Conservation (phyloP, 2,329 filamentous ascomycete species). For the Fusarium floridanum region DNA sequence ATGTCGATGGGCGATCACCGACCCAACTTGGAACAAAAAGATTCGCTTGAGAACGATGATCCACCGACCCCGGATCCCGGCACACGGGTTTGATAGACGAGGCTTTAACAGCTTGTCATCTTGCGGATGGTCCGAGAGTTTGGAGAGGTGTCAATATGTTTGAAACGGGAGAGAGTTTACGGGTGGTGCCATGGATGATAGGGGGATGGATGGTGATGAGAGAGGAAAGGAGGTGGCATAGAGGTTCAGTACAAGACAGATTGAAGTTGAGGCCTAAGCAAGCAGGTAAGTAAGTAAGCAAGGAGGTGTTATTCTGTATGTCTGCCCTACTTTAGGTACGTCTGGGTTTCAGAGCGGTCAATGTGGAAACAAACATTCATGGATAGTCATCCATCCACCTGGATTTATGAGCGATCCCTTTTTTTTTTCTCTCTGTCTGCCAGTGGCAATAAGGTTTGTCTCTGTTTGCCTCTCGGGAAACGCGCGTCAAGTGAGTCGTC, state of each 20-base stretch:
- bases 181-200: neutral
- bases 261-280: constrained; percentile 9
- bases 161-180: constrained; percentile 9
- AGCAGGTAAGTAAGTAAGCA: neutral
- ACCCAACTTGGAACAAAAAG: neutral
- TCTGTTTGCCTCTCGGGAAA: constrained; percentile 5
- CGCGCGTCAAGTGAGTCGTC: constrained; percentile 31
- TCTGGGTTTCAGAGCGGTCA: constrained; percentile 35
- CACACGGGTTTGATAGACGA: constrained; percentile 7
- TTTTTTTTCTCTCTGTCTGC: neutral
- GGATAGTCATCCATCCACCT: neutral
- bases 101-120: neutral
- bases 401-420: neutral
- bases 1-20: constrained; percentile 15
- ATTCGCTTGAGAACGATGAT: constrained; percentile 4
- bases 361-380: constrained; percentile 3
- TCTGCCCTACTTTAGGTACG: constrained; percentile 14
- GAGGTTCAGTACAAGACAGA: constrained; percentile 10
- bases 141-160: constrained; percentile 11
- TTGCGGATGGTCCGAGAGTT: neutral
- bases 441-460: constrained; percentile 22
- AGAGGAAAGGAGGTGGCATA: constrained; percentile 26
- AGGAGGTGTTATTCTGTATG: constrained; percentile 12
- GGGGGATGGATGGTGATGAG: neutral
- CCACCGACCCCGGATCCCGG: neutral